phyloP scores from a whole-genome alignment of 331 rosid genomes.

The Prunus yedoensis region DNA sequence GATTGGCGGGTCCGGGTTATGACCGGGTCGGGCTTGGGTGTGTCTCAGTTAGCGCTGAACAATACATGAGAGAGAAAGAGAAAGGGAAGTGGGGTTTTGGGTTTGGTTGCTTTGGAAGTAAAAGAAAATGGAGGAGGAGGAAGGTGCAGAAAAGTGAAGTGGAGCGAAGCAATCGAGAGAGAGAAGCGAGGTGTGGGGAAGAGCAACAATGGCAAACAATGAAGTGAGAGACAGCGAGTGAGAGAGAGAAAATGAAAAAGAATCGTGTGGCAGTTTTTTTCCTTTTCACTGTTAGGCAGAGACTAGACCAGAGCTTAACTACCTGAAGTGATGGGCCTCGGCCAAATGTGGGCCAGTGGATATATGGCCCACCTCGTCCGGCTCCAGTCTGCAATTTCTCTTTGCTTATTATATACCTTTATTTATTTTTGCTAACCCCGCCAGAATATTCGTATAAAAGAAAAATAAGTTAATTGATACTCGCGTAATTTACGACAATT shows the following conservation, averaged over 20 bases:
- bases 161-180: slow-evolving; percentile 6
- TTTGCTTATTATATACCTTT: neutral
- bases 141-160: slow-evolving; percentile 15
- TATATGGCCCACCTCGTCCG: neutral
- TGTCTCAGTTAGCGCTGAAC: neutral
- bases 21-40: slow-evolving; percentile 9
- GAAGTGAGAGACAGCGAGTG: neutral
- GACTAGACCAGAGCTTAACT: neutral
- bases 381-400: neutral
- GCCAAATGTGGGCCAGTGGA: neutral
- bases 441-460: no score
- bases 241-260: neutral
- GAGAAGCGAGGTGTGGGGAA: slow-evolving; percentile 12
- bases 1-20: neutral
- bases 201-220: neutral
- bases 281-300: neutral
- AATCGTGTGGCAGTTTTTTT: neutral
- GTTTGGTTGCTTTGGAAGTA: slow-evolving; percentile 15
- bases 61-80: slow-evolving; percentile 7
- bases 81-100: neutral
- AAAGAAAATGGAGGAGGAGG: slow-evolving; percentile 12
- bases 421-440: neutral
- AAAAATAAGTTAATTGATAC: no score
- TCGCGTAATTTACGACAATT: neutral
- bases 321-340: neutral